phyloP scores from a whole-genome alignment of 2,329 filamentous ascomycete species.

The Neonectria neomacrospora region DNA sequence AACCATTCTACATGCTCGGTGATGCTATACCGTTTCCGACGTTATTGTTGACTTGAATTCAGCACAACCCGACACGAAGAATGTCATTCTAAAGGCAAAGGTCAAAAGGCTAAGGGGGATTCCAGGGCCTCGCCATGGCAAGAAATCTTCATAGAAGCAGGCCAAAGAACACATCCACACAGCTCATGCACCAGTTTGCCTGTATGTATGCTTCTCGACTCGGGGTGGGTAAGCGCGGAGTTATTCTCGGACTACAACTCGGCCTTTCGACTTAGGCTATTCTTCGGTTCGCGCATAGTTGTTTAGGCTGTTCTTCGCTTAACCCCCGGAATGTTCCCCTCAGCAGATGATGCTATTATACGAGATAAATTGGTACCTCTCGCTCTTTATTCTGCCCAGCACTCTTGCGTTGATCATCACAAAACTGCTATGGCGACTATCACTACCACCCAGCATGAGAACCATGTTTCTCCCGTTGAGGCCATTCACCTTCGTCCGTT shows the following conservation, averaged over 20 bases:
- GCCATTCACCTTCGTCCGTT: conserved; percentile 10
- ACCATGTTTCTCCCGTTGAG: neutral
- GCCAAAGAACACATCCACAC: too few species aligned
- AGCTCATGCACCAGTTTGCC: too few species aligned
- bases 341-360: neutral
- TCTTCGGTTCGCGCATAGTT: neutral
- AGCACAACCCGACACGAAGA: too few species aligned
- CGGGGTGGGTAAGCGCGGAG: neutral
- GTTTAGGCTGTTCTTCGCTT: neutral
- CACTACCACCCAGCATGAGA: neutral
- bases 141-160: too few species aligned
- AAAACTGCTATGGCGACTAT: neutral
- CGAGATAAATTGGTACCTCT: neutral
- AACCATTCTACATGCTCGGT: too few species aligned
- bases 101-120: too few species aligned
- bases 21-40: too few species aligned
- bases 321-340: neutral
- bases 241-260: neutral
- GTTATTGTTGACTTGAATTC: too few species aligned
- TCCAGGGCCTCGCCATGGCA: too few species aligned
- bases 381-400: neutral
- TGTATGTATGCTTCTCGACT: too few species aligned
- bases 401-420: neutral
- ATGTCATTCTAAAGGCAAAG: too few species aligned
- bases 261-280: neutral